Conservation (phyloP, 371 early-diverging fungal genomes). For the Catenaria anguillulae region DNA sequence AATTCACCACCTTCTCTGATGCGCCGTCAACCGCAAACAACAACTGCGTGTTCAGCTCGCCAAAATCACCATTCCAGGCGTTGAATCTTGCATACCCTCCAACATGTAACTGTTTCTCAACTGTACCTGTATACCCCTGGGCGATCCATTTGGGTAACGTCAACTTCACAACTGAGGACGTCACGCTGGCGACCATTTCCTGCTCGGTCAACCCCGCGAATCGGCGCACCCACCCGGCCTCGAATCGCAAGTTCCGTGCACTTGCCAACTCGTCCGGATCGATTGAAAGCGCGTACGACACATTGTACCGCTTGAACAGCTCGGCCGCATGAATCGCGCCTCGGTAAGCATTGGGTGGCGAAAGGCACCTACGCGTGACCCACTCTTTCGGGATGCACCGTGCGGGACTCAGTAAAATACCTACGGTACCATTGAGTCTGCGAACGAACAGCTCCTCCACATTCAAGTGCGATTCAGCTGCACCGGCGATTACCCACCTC, state of each 20-base stretch:
- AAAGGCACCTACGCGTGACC: slow-evolving; percentile 50
- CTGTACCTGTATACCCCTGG: not conserved
- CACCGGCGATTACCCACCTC: slow-evolving; percentile 33
- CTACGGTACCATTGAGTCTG: slow-evolving; percentile 27
- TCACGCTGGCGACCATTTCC: not conserved
- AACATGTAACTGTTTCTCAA: not conserved
- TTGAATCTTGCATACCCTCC: not conserved
- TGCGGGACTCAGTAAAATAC: slow-evolving; percentile 46
- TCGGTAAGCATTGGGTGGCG: slow-evolving; percentile 35
- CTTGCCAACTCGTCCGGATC: slow-evolving; percentile 30
- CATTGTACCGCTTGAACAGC: slow-evolving; percentile 41
- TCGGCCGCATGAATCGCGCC: slow-evolving; percentile 31
- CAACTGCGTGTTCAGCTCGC: not conserved
- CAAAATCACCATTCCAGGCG: not conserved
- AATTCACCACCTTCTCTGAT: not conserved
- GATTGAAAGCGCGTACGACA: slow-evolving; percentile 44
- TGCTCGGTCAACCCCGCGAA: slow-evolving; percentile 16
- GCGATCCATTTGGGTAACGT: not conserved
- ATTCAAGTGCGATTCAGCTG: slow-evolving; percentile 52
- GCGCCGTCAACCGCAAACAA: not conserved
- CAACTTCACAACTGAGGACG: not conserved
- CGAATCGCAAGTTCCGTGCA: slow-evolving; percentile 53
- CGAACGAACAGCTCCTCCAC: slow-evolving; percentile 35
- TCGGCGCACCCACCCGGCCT: slow-evolving; percentile 51
- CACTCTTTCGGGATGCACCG: slow-evolving; percentile 49